Percentiles rank a stretch among this genome's conserved stretches.
Conservation (phyloP, 805 yeast species). For the Candida corydali region DNA sequence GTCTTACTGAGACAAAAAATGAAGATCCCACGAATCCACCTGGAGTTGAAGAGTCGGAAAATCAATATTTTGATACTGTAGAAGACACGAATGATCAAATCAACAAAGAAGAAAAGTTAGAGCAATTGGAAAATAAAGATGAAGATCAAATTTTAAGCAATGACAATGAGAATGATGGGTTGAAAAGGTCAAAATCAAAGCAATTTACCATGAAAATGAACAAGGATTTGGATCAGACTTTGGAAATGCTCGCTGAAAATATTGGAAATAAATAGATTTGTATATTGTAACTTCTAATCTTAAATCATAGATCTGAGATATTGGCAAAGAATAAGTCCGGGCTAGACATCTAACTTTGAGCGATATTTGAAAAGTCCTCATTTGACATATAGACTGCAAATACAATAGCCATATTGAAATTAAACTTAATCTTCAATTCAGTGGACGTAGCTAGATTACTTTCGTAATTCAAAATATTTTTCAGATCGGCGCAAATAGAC, state of each 20-base stretch:
- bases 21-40: not conserved
- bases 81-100: slow-evolving; percentile 1
- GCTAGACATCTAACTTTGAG: too few relatives aligned
- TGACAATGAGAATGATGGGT: slow-evolving; percentile 1
- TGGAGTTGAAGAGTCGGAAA: slow-evolving; percentile 2
- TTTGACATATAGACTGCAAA: too few relatives aligned
- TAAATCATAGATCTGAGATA: too few relatives aligned
- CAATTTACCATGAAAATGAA: slow-evolving; percentile 30
- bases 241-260: slow-evolving; percentile 37
- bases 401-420: too few relatives aligned
- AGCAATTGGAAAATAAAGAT: not conserved
- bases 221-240: slow-evolving; percentile 31
- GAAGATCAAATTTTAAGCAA: not conserved
- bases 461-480: too few relatives aligned
- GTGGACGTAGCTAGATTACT: too few relatives aligned
- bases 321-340: too few relatives aligned
- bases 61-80: slow-evolving; percentile 2
- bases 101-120: not conserved
- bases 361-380: too few relatives aligned
- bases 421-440: too few relatives aligned
- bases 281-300: too few relatives aligned
- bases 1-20: not conserved
- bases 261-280: slow-evolving; percentile 12
- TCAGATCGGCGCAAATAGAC: too few relatives aligned
- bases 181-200: slow-evolving; percentile 20